phyloP scores from a whole-genome alignment of 73 alveolate genomes.

The Blepharisma stoltei region DNA sequence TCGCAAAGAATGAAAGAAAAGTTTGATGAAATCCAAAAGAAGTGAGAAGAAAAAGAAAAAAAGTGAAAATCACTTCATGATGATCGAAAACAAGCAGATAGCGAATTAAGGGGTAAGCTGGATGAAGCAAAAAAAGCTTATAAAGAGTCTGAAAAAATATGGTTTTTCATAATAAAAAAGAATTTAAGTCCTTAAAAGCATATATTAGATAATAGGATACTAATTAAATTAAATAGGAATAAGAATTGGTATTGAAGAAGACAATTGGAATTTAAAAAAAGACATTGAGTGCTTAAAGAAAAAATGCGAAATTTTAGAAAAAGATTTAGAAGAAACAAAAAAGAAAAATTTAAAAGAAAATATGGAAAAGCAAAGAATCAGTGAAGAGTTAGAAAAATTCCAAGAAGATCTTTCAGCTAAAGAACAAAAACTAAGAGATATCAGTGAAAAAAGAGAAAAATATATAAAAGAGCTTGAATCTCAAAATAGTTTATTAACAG shows the following conservation, averaged over 20 bases:
- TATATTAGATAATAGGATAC: no score
- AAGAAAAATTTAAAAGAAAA: slow-evolving; percentile 7
- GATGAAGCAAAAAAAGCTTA: slow-evolving; percentile 6
- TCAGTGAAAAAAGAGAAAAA: slow-evolving; percentile 3
- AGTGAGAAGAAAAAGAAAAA: slow-evolving; percentile 16
- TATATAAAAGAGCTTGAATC: slow-evolving; percentile 26
- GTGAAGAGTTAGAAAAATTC: slow-evolving; percentile 14
- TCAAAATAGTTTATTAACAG: background rate
- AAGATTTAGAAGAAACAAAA: background rate
- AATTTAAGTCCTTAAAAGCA: no score
- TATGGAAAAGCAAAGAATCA: background rate
- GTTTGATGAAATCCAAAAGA: background rate
- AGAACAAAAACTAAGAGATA: slow-evolving; percentile 8
- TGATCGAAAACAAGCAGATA: background rate
- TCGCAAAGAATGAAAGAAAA: slow-evolving; percentile 1
- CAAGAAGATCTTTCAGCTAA: background rate
- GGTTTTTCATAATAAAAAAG: no score
- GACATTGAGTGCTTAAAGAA: background rate
- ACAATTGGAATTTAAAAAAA: background rate
- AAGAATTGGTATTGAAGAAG: slow-evolving; percentile 1
- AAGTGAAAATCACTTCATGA: background rate
- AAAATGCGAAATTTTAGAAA: background rate
- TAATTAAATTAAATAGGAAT: no score
- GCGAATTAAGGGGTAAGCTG: slow-evolving; percentile 1
- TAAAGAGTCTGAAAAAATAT: slow-evolving; percentile 18